Evolutionary conservation across 768 basidiomycete species (phyloP), one percentile per base, ranked within the genome.

Genomic region (Russula olivacea): DNA sequence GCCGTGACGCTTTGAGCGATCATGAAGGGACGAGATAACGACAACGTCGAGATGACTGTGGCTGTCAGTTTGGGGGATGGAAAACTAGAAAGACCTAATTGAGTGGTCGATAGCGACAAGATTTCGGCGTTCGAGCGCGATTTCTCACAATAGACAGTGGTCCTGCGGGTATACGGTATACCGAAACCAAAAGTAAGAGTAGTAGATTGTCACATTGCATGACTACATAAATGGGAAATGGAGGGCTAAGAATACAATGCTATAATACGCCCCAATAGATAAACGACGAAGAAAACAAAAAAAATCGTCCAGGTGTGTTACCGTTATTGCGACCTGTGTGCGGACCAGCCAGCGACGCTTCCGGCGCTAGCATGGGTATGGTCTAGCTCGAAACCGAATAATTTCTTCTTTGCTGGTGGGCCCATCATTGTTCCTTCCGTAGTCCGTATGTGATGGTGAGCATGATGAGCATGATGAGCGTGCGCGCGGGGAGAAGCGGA

Each of bases 221-320:
- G 60, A 47, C 61, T 25, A 60, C 58, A 64, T 64, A 59, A 55
- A n/a, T 21, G n/a, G 43, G 10, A 45, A 45, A 45, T 34, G 48
- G n/a, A 28, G 63, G 58, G 63, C 63, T 58, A 55, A 55, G 63
- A 64, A 60, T 64, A 64, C 63, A 64, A 41, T 41, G 45, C 11
- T 64, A 64, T 60, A 45, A 55, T 56, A 60, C 63, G 59, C 63
- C 63, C 63, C 23, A 43, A 59, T 60, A 64, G 34, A 56, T 64
- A 59, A 17, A 45, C 21, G 15, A 19, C 41, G 28, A 47, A 47
- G 45, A 47, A 47, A 6, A 45, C 23, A 49, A 56, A 55, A n/a
- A n/a, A 55, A 6, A 30, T 58, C 25, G 62, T 63, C 43, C 40
- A 14, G 19, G 15, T 49, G 7, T 54, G 58, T 55, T 41, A 64